Percentiles rank a stretch among this genome's conserved stretches.
These are phyloP conservation scores for Simplicillium aogashimaense DNA, from an alignment of 2,329 filamentous ascomycete genomes.

Conservation along the genomic window DNA sequence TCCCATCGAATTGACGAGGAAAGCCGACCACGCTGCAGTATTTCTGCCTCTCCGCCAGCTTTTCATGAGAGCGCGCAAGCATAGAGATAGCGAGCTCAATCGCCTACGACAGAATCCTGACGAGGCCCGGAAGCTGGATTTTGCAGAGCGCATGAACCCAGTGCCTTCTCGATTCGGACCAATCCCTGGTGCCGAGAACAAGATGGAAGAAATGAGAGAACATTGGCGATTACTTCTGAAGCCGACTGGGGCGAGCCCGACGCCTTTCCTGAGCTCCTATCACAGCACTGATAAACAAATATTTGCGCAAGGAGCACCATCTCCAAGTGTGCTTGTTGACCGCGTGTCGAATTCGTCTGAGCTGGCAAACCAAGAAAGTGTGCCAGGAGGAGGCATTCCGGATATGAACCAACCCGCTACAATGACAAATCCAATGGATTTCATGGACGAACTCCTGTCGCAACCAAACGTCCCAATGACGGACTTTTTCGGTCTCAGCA, in stretches of 20 bases:
- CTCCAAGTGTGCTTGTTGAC: neutral
- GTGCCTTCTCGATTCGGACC: conserved; percentile 36
- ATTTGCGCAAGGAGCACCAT: neutral
- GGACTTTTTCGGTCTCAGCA: conserved; percentile 16
- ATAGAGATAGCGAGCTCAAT: conserved; percentile 39
- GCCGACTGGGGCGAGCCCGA: conserved; percentile 15
- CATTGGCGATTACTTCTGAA: conserved; percentile 42
- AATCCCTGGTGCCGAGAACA: conserved; percentile 34
- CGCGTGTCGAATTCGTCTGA: neutral
- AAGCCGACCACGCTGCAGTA: conserved; percentile 35
- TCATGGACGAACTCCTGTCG: conserved; percentile 26
- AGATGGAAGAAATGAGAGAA: conserved; percentile 33
- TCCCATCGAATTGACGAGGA: conserved; percentile 31
- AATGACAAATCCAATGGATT: conserved; percentile 11
- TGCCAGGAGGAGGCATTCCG: too few relatives aligned
- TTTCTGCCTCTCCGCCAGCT: conserved; percentile 45
- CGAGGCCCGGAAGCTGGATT: conserved; percentile 38
- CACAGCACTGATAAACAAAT: neutral
- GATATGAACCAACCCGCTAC: neutral
- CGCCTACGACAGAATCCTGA: conserved; percentile 37
- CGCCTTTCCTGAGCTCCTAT: conserved; percentile 4
- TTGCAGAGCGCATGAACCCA: conserved; percentile 33
- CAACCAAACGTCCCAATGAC: conserved; percentile 24
- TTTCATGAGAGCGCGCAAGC: conserved; percentile 39
- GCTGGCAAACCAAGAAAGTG: neutral